These are phyloP conservation scores for Lipomyces sp. DNA, from an alignment of 805 yeast species.

Conservation along the genomic window DNA sequence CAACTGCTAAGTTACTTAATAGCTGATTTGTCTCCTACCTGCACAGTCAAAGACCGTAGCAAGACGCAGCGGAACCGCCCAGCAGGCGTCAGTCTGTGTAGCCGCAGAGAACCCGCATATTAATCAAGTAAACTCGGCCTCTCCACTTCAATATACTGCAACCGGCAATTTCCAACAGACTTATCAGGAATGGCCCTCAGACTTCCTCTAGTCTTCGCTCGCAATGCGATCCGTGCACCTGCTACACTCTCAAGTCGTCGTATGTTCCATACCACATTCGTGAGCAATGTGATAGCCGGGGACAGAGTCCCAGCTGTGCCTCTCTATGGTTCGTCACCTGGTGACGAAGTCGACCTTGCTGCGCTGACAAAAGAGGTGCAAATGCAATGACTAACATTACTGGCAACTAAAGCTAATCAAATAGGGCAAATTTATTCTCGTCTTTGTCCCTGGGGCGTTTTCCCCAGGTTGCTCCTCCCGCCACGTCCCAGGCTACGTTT, in stretches of 20 bases:
- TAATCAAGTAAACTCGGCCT: too few species aligned
- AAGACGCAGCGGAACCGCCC: too few species aligned
- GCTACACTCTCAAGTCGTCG: not conserved
- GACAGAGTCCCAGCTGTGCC: slow-evolving; percentile 62
- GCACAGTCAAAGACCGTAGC: too few species aligned
- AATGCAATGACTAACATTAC: not conserved
- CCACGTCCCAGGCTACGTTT: slow-evolving; percentile 76
- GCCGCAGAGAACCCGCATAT: too few species aligned
- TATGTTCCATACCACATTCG: slow-evolving; percentile 42
- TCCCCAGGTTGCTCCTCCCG: slow-evolving; percentile 76
- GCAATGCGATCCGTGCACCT: not conserved
- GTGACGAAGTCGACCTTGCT: slow-evolving; percentile 62
- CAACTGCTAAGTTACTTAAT: too few species aligned
- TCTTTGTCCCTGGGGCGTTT: slow-evolving; percentile 78
- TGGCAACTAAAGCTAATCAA: slow-evolving; percentile 33
- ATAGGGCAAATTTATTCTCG: slow-evolving; percentile 58
- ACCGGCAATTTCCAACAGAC: too few species aligned
- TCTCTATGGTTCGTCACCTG: slow-evolving; percentile 67
- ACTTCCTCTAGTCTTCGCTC: not conserved
- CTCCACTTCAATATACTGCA: too few species aligned
- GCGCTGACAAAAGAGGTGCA: slow-evolving; percentile 35
- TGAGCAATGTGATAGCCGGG: slow-evolving; percentile 56
- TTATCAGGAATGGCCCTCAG: not conserved
- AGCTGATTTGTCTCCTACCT: too few species aligned
- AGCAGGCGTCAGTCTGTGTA: too few species aligned